Evolutionary conservation across 2,329 filamentous ascomycete species (phyloP), one percentile per base, ranked within the genome.

Genomic region (Lanzia echinophila): DNA sequence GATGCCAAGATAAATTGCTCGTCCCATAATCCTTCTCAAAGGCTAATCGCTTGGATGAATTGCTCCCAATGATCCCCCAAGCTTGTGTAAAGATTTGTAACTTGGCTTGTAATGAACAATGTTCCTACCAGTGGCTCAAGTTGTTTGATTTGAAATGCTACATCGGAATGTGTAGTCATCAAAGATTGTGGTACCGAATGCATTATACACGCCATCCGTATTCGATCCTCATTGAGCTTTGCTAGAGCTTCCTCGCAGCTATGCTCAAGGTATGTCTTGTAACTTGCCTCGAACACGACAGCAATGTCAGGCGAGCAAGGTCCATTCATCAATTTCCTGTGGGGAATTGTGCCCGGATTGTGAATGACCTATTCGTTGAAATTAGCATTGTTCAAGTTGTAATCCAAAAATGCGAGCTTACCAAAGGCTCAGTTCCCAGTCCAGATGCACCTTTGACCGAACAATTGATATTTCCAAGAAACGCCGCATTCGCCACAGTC

Each of bases 311-410:
- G 57, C 11, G 46, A 53, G 13, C 54, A 54, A 11, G 47, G 12
- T 24, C 56, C 57, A 33, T 22, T 28, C 22, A 33, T 53, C 17
- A 53, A 17, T 53, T 19, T 47, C 44, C 28, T 32, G 11, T 53
- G 11, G 28, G 57, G 57, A 13, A 59, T 46, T 2, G 57, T 59
- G 13, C 57, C 57, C 11, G 57, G 57, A 24, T 59, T 59, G 41
- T 59, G 53, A 47, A 59, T 57, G 10, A 52, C 45, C 57, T 59
- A 19, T 22, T 38, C 11, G 32, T 32, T 11, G 10, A 36, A 3
- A 24, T 2, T 22, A 11, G 8, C 44, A 19, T 44, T 33, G 47
- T 8, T 43, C n/a, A 17, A 17, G 20, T 7, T 50, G 38, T 28
- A 15, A 55, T 41, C 3, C 20, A 15, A 38, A 28, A 7, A 22